Conservation (phyloP, 2,329 filamentous ascomycete genomes). For the Exserohilum rostratum region DNA sequence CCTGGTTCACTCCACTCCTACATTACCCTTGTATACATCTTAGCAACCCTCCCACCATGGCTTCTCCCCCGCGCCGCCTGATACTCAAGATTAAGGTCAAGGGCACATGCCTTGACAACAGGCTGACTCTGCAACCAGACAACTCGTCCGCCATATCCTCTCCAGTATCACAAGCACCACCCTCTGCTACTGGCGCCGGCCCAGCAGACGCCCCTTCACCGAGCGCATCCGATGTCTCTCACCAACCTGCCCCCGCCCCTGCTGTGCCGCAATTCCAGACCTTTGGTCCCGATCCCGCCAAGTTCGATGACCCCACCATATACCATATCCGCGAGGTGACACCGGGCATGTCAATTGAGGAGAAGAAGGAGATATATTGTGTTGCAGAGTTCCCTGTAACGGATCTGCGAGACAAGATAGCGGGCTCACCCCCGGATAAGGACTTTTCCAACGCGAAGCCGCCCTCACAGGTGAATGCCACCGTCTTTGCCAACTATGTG, state of each 20-base stretch:
- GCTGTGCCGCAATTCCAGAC: slow-evolving; percentile 76
- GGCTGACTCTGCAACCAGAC: slow-evolving; percentile 32
- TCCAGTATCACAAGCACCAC: slow-evolving; percentile 52
- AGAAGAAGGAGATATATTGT: slow-evolving; percentile 85
- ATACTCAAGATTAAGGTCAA: slow-evolving; percentile 5
- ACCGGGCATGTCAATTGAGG: slow-evolving; percentile 79
- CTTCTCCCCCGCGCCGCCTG: background rate
- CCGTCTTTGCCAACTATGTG: slow-evolving; percentile 88
- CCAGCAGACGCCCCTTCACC: slow-evolving; percentile 69
- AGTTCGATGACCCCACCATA: slow-evolving; percentile 87
- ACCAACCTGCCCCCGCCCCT: slow-evolving; percentile 66
- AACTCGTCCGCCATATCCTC: slow-evolving; percentile 50
- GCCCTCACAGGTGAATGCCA: slow-evolving; percentile 90
- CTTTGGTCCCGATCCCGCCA: slow-evolving; percentile 89
- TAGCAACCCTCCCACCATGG: slow-evolving; percentile 1
- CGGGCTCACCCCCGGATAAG: slow-evolving; percentile 87
- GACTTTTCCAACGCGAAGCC: slow-evolving; percentile 96
- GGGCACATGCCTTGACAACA: background rate
- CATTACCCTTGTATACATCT: background rate
- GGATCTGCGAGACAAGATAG: slow-evolving; percentile 82
- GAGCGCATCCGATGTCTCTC: slow-evolving; percentile 60
- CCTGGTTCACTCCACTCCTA: background rate
- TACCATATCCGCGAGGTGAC: slow-evolving; percentile 86
- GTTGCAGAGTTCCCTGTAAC: slow-evolving; percentile 82
- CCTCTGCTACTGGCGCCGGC: slow-evolving; percentile 57